Base-by-base conservation (phyloP, 179 eudicot species). In the Vitellaria paradoxa region DNA sequence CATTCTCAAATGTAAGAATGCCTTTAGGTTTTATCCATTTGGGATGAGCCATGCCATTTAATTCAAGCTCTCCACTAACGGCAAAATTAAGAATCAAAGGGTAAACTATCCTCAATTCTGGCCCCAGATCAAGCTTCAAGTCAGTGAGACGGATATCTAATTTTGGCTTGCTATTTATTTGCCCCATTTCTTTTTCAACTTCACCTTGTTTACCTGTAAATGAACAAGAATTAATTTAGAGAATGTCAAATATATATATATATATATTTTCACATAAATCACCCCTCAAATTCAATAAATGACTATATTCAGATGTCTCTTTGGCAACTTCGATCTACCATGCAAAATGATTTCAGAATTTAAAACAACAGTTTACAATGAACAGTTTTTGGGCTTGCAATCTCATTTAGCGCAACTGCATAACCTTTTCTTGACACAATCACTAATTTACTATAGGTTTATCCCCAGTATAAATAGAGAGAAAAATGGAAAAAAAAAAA, bases 51-150 rank as follows among this genome's bases (percentile, higher is more conserved):
- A 85, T 85, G 72, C 99, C 99, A 84, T 92, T 89, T 79, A 96
- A 86, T 53, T 91, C 99, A 57, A 96, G 89, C 83, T 94, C 99
- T 69, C 99, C 99, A 77, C 99, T 96, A 81, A 94, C 97, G 73
- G 99, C 98, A 82, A 96, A 96, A 81, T 96, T 88, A 53, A 96
- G 92, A 68, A 96, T 96, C 89, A 96, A 84, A 79, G 99, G 98
- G 88, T 96, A 96, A 77, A 90, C 90, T 66, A 93, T 85, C 83
- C 86, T 90, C 81, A 96, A 79, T 79, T 92, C 97, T 55, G 98
- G 99, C 74, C 99, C 99, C 65, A 96, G 95, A 81, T 87, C 91
- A 84, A 96, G 93, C 86, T 87, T 94, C 26, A 96, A 84, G 87
- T 91, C 93, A 69, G 84, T 87, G 68, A 96, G 89, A 17, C 87